Base-by-base conservation (phyloP, 1,139 yeast species). In the Geotrichum cucujoidarum region DNA sequence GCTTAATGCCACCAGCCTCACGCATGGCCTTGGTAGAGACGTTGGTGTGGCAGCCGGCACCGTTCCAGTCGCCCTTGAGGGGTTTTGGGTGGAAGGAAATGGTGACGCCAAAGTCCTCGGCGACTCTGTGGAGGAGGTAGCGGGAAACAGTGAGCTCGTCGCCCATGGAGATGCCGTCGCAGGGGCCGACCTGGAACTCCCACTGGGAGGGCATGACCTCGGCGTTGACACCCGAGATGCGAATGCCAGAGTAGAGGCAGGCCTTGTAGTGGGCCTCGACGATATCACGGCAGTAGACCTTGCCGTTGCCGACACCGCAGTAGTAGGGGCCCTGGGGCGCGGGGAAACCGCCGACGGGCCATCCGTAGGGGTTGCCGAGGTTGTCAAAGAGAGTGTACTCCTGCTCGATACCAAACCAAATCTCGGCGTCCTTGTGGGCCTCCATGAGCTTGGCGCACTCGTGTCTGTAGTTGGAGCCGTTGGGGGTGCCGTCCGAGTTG, bases 191-290 rank as follows among this genome's bases (percentile, higher is more conserved):
- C 77, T 92, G 98, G 86, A 86, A 92, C 76, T 92, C 98, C 98
- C 98, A 92, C 79, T 92, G 98, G 53, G 97, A 88, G 52, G 98
- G 98, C 97, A 92, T 92, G 58, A 92, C 98, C 77, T 92, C 98
- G 61, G 98, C 98, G 71, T 92, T 92, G 70, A 92, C 90, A 76
- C 98, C 98, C 50, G 95, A 84, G 60, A 90, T 82, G 67, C 77
- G 75, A 60, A 92, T 71, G 66, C 97, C 97, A 56, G 97, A 81
- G 69, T 86, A 84, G 57, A 92, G 77, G 76, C 97, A 89, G 56
- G 98, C 98, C 72, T 95, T 83, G 84, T 92, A 92, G 76, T 92
- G 98, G 54, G 98, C 97, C 77, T 92, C 98, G 63, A 92, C 90
- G 52, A 92, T 89, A 68, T 92, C 98, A 76, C 98, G 83, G 65